A percentile compares a stretch with the other conserved stretches of the same genome.
Evolutionary conservation across 768 basidiomycete species (phyloP).

Genomic region (Pulveroboletus sp.): DNA sequence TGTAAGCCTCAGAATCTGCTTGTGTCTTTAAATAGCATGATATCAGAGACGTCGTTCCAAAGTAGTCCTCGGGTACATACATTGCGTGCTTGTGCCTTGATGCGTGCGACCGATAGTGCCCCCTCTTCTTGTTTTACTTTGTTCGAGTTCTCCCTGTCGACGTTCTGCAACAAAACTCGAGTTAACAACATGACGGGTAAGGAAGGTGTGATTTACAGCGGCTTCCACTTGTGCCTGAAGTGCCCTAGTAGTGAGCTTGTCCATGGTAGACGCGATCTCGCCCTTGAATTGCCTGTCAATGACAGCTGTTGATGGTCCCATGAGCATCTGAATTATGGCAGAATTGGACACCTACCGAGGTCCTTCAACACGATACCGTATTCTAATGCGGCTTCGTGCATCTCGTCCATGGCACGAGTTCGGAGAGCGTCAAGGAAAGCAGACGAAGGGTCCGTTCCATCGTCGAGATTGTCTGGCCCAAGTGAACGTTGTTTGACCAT

Average conservation of each 20-base stretch:
- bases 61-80: conserved; percentile 24
- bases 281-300: conserved; percentile 88
- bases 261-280: conserved; percentile 81
- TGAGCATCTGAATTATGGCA: conserved; percentile 1
- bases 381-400: conserved; percentile 75
- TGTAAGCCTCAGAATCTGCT: conserved; percentile 74
- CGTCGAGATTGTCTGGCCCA: conserved; percentile 70
- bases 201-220: conserved; percentile 43
- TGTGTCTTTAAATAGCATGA: conserved; percentile 39
- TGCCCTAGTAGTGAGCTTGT: conserved; percentile 78
- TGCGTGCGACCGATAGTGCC: conserved; percentile 66
- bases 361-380: conserved; percentile 83
- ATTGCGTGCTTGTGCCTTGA: conserved; percentile 62
- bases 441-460: conserved; percentile 62
- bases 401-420: conserved; percentile 82
- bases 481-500: conserved; percentile 79
- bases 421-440: conserved; percentile 80
- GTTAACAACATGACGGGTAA: not conserved
- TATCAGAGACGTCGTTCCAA: conserved; percentile 6
- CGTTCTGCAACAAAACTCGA: conserved; percentile 46
- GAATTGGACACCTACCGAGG: conserved; percentile 43
- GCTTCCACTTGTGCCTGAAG: conserved; percentile 86
- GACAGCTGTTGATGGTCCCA: conserved; percentile 48
- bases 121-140: conserved; percentile 85
- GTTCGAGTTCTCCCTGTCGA: conserved; percentile 83